phyloP scores from a whole-genome alignment of 2,329 filamentous ascomycete species.

The Sarocladium brachiariae region DNA sequence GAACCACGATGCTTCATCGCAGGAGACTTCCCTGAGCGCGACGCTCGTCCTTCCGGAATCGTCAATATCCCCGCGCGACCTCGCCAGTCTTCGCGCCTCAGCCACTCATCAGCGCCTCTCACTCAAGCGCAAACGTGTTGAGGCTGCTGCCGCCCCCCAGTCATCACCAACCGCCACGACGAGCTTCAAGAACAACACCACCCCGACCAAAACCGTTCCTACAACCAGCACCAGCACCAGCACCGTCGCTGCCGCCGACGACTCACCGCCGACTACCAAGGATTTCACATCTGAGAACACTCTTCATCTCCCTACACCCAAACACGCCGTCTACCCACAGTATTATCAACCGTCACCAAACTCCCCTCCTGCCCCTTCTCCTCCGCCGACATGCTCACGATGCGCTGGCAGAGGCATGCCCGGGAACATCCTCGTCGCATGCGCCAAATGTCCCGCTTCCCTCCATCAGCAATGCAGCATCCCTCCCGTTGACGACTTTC shows the following conservation, averaged over 20 bases:
- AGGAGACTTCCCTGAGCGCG: not conserved
- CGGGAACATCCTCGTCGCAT: conserved; percentile 17
- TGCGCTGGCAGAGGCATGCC: conserved; percentile 16
- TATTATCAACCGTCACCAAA: conserved; percentile 5
- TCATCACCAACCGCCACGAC: not conserved
- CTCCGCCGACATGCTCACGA: conserved; percentile 13
- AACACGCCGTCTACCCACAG: conserved; percentile 11
- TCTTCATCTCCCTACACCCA: conserved; percentile 6
- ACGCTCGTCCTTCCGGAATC: conserved; percentile 1
- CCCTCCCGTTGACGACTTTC: conserved; percentile 7
- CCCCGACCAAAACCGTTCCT: not conserved
- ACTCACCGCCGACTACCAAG: not conserved
- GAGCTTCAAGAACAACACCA: too few relatives aligned
- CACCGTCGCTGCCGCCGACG: not conserved
- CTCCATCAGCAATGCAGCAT: conserved; percentile 20
- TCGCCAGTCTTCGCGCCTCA: conserved; percentile 7
- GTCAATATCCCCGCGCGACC: not conserved
- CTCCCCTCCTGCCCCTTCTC: not conserved
- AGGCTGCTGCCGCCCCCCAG: not conserved
- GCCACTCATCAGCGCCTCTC: conserved; percentile 1
- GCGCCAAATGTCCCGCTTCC: conserved; percentile 16
- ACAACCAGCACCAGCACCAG: not conserved
- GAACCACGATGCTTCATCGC: not conserved
- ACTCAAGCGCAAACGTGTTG: conserved; percentile 6
- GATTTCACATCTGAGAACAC: conserved; percentile 9